phyloP scores from a whole-genome alignment of 805 yeast genomes.

The Teunomyces lycoperdinae region DNA sequence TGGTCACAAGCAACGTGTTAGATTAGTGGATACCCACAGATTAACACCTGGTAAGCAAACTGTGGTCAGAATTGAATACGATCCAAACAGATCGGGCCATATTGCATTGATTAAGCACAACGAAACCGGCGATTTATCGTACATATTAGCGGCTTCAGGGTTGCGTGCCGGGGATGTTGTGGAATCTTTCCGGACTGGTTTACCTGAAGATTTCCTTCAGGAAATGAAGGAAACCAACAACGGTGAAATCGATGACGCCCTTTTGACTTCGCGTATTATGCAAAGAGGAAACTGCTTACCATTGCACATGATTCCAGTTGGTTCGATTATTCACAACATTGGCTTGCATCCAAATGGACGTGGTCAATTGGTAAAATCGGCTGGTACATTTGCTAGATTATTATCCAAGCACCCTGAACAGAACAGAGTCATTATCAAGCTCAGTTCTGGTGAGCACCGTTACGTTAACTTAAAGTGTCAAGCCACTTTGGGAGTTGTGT shows the following conservation, averaged over 20 bases:
- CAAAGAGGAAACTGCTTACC: slow-evolving; percentile 96
- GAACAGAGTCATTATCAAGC: slow-evolving; percentile 70
- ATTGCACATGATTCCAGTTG: slow-evolving; percentile 88
- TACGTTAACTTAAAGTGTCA: slow-evolving; percentile 81
- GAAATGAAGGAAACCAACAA: slow-evolving; percentile 67
- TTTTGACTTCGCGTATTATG: slow-evolving; percentile 79
- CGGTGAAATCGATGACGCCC: slow-evolving; percentile 88
- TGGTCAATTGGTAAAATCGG: slow-evolving; percentile 88
- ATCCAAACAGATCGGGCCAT: slow-evolving; percentile 92
- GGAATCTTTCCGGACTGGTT: slow-evolving; percentile 85
- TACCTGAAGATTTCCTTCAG: slow-evolving; percentile 67
- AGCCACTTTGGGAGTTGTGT: slow-evolving; percentile 91
- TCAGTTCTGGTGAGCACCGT: slow-evolving; percentile 92
- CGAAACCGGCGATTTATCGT: slow-evolving; percentile 60
- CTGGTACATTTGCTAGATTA: slow-evolving; percentile 91
- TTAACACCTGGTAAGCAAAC: slow-evolving; percentile 65
- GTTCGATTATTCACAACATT: slow-evolving; percentile 83
- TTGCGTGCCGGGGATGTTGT: slow-evolving; percentile 89
- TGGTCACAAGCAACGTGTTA: slow-evolving; percentile 85
- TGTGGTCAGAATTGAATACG: slow-evolving; percentile 89
- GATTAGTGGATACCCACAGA: slow-evolving; percentile 78
- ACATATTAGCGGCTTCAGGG: slow-evolving; percentile 90
- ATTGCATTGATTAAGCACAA: slow-evolving; percentile 77
- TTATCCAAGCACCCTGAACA: slow-evolving; percentile 73
- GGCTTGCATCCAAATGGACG: slow-evolving; percentile 71